Conservation (phyloP, 495 filamentous ascomycete species). For the Talaromyces trachyspermus region DNA sequence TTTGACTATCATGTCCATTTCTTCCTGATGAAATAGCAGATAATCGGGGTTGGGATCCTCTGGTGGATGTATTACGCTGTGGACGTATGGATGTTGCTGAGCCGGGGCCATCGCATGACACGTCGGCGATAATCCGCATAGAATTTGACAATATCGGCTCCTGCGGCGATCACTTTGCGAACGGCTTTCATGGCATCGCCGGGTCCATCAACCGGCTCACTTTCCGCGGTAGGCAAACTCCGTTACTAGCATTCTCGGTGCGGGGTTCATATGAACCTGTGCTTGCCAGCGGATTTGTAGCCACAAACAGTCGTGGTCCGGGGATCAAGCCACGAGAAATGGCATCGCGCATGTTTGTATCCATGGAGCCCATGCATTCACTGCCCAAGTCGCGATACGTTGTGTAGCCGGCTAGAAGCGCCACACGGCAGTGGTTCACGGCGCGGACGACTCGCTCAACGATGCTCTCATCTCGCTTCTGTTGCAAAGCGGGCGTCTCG, state of each 20-base stretch:
- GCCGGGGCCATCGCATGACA: slow-evolving; percentile 35
- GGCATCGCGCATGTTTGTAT: slow-evolving; percentile 30
- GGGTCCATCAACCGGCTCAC: slow-evolving; percentile 38
- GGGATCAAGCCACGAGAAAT: slow-evolving; percentile 45
- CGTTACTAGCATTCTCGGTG: slow-evolving; percentile 28
- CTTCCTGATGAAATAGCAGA: slow-evolving; percentile 35
- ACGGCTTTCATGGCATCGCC: slow-evolving; percentile 38
- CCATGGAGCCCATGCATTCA: slow-evolving; percentile 37
- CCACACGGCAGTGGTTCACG: slow-evolving; percentile 40
- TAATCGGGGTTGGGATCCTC: slow-evolving; percentile 33
- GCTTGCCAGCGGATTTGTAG: slow-evolving; percentile 41
- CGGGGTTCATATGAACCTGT: slow-evolving; percentile 42
- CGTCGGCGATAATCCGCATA: slow-evolving; percentile 46
- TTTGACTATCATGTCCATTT: slow-evolving; percentile 44
- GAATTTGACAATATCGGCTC: slow-evolving; percentile 47
- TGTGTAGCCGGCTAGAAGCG: slow-evolving; percentile 46
- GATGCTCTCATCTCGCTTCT: slow-evolving; percentile 44
- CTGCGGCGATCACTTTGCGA: slow-evolving; percentile 37
- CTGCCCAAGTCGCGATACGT: slow-evolving; percentile 49
- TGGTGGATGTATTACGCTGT: slow-evolving; percentile 17
- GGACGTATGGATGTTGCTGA: slow-evolving; percentile 12
- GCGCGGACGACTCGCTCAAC: slow-evolving; percentile 44
- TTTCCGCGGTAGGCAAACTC: slow-evolving; percentile 27
- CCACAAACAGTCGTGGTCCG: slow-evolving; percentile 45
- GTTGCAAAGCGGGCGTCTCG: slow-evolving; percentile 31